Evolutionary conservation across 2,329 filamentous ascomycete species (phyloP), one percentile per base, ranked within the genome.

Genomic region (Colletotrichum plurivorum): DNA sequence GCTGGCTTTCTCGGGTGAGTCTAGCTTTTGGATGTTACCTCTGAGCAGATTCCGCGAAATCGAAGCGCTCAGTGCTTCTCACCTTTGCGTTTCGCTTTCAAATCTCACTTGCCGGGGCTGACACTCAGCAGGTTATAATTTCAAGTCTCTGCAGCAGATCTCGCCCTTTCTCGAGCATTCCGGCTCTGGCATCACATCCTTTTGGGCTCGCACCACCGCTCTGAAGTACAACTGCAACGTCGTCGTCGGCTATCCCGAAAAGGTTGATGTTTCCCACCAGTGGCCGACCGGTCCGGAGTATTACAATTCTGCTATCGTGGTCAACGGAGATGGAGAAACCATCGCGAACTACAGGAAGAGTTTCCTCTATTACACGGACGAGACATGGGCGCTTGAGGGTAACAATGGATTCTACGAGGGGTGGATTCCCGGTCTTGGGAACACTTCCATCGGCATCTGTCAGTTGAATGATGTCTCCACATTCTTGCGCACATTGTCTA

Each of bases 161-260:
- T 79, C 80, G 1, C 91, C 92, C 0, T 92, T 84, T 73, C 87
- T 95, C 4, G 93, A 96, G 75, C 87, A 84, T 0, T 88, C 88
- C 0, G 86, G 87, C 5, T 83, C 87, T 0, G 93, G 93, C 0
- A 88, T 92, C 61, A 90, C 86, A 7, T 90, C 92, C 0, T 78
- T 91, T 20, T 96, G 93, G 93, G 92, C 93, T 0, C 84, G 88
- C 45, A 88, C 86, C 0, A 88, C 85, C 0, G 93, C 93, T 0
- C 81, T 89, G 22, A 90, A 89, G 73, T 84, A 92, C 74, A 84
- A 90, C 68, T 94, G 92, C 74, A 81, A 85, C 58, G 92, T 95
- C 0, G 87, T 88, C 0, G 88, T 89, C 1, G 93, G 93, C 0
- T 96, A 95, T 63, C 93, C 93, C 0, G 93, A 96, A 66, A 88